Evolutionary conservation across 1,284 basidiomycete species (phyloP).

Genomic region (Cronartium quercuum): DNA sequence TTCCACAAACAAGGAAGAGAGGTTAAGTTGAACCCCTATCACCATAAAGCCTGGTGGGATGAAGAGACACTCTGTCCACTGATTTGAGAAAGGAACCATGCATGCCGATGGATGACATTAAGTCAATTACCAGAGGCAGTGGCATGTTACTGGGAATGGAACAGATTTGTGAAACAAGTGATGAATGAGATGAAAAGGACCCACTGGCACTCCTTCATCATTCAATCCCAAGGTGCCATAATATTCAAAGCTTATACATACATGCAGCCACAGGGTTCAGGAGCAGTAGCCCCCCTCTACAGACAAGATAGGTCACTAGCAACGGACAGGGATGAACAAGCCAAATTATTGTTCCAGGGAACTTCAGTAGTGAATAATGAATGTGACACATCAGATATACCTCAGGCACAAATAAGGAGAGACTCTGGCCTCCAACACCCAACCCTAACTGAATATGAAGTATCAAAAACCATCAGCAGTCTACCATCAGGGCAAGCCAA

Average conservation of each 20-base stretch:
- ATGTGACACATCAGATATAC: neutral
- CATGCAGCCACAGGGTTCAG: neutral
- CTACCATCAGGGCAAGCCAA: neutral
- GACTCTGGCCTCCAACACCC: neutral
- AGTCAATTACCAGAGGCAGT: neutral
- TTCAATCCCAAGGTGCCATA: neutral
- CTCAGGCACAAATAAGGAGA: neutral
- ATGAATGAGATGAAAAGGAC: neutral
- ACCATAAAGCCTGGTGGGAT: neutral
- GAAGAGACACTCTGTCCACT: neutral
- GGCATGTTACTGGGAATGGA: neutral
- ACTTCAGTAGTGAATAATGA: neutral
- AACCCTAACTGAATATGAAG: neutral
- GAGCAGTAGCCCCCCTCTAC: neutral
- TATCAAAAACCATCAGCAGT: neutral
- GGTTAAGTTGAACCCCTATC: neutral
- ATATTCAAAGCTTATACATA: neutral
- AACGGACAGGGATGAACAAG: neutral
- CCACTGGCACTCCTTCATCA: neutral
- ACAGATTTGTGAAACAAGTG: neutral
- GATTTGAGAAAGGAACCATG: neutral
- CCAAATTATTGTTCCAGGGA: slow-evolving; percentile 2
- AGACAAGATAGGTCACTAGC: neutral
- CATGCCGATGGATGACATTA: neutral
- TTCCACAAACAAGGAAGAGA: neutral